Evolutionary conservation across 208 protist species (phyloP).

Genomic region (Leishmania major): DNA sequence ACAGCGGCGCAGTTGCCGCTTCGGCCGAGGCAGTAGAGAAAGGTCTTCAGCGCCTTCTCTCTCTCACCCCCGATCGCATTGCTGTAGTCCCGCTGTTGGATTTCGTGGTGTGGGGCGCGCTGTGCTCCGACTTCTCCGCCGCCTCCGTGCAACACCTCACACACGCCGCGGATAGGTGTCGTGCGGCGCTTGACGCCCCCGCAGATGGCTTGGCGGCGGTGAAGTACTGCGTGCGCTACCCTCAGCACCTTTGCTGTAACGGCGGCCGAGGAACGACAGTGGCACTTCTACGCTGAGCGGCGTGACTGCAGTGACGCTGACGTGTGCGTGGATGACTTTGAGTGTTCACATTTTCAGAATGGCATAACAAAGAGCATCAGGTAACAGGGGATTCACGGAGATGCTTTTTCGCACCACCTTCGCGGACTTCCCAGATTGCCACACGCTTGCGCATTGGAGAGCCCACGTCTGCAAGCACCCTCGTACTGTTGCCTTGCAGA

Average conservation of each 20-base stretch:
- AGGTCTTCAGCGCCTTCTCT: not conserved
- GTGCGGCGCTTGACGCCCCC: constrained; percentile 2
- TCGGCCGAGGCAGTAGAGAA: not conserved
- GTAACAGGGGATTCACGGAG: not conserved
- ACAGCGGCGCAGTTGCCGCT: not conserved
- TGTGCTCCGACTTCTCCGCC: constrained; percentile 24
- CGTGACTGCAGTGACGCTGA: not conserved
- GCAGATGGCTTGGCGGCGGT: constrained; percentile 18
- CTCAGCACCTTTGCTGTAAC: constrained; percentile 15
- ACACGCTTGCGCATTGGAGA: not conserved
- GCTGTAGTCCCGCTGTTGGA: constrained; percentile 22
- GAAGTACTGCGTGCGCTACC: constrained; percentile 31
- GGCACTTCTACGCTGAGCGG: constrained; percentile 4
- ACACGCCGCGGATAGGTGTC: not conserved
- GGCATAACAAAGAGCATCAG: no score
- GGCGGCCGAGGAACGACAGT: constrained; percentile 23
- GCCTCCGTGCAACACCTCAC: constrained; percentile 1
- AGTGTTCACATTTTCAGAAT: not conserved
- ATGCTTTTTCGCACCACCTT: no score
- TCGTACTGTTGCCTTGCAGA: not conserved
- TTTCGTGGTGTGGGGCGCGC: constrained; percentile 28
- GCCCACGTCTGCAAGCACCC: not conserved
- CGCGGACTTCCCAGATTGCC: not conserved
- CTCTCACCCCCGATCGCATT: constrained; percentile 13
- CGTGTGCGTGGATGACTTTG: not conserved